Conservation (phyloP, 257 asterid genomes). For the Verbascum thapsus region DNA sequence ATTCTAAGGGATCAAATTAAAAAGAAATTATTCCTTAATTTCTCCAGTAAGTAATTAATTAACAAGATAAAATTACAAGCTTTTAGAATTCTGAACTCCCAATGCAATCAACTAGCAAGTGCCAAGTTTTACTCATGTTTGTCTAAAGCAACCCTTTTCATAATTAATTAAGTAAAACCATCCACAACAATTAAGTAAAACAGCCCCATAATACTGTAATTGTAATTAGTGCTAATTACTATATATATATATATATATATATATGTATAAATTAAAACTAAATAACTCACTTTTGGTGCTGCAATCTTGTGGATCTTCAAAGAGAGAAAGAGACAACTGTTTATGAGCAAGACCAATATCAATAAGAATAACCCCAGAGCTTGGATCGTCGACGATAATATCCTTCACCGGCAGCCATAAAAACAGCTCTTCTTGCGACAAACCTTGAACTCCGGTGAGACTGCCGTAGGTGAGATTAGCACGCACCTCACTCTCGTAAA, state of each 20-base stretch:
- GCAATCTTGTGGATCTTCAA: slow-evolving; percentile 93
- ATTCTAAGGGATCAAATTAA: slow-evolving; percentile 30
- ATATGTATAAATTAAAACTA: no score
- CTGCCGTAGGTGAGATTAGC: slow-evolving; percentile 83
- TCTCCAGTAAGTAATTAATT: no score
- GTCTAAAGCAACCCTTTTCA: slow-evolving; percentile 4
- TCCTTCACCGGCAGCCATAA: slow-evolving; percentile 91
- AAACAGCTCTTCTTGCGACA: slow-evolving; percentile 91
- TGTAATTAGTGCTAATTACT: background rate
- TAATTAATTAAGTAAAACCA: no score
- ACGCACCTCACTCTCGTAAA: slow-evolving; percentile 69
- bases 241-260: no score
- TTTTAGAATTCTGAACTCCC: background rate
- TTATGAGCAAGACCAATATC: slow-evolving; percentile 90
- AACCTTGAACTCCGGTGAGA: slow-evolving; percentile 74
- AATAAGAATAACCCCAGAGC: slow-evolving; percentile 72
- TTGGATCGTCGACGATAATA: slow-evolving; percentile 73
- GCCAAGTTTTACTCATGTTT: background rate
- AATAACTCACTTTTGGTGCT: slow-evolving; percentile 41
- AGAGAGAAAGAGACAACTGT: slow-evolving; percentile 79
- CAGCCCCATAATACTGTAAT: no score
- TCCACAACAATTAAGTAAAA: no score
- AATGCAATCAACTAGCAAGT: slow-evolving; percentile 14
- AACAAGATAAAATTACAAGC: no score
- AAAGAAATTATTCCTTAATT: no score